A percentile compares a stretch with the other conserved stretches of the same genome.
Conservation (phyloP, 495 filamentous ascomycete species). For the Hypoxylon lienhwacheense region DNA sequence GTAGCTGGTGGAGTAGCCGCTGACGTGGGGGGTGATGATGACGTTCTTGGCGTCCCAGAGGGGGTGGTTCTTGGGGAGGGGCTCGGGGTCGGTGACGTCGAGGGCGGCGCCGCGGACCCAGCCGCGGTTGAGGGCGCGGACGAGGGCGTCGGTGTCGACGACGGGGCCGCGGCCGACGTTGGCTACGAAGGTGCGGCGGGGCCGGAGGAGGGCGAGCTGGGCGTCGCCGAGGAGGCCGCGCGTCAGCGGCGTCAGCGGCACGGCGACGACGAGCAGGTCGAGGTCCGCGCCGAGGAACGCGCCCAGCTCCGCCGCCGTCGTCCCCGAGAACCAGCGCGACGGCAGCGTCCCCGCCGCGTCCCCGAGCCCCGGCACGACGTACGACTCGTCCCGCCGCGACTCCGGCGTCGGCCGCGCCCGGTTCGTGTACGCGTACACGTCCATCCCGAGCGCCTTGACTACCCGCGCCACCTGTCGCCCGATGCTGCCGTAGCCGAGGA, state of each 20-base stretch:
- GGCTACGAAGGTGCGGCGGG: slow-evolving; percentile 61
- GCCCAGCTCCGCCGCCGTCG: slow-evolving; percentile 59
- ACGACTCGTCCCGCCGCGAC: slow-evolving; percentile 63
- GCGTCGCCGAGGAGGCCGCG: slow-evolving; percentile 60
- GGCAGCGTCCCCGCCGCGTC: slow-evolving; percentile 76
- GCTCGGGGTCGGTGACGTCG: slow-evolving; percentile 88
- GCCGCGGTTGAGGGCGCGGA: slow-evolving; percentile 60
- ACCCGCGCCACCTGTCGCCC: slow-evolving; percentile 74
- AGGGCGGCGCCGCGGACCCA: slow-evolving; percentile 72
- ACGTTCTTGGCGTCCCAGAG: slow-evolving; percentile 76
- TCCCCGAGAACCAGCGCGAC: slow-evolving; percentile 70
- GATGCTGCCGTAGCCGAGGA: slow-evolving; percentile 85
- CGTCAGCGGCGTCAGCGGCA: slow-evolving; percentile 73
- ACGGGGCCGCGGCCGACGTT: slow-evolving; percentile 78
- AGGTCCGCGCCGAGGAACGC: slow-evolving; percentile 69
- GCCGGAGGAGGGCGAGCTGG: slow-evolving; percentile 67
- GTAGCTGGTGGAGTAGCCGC: slow-evolving; percentile 63
- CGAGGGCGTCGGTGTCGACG: slow-evolving; percentile 68
- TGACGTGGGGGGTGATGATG: slow-evolving; percentile 79
- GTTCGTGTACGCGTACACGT: slow-evolving; percentile 80
- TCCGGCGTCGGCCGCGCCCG: slow-evolving; percentile 57
- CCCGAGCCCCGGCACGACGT: slow-evolving; percentile 73
- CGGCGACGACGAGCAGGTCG: slow-evolving; percentile 72
- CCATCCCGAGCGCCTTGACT: slow-evolving; percentile 72
- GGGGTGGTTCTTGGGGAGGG: slow-evolving; percentile 67